Base-by-base conservation (phyloP, 768 basidiomycete genomes). In the Russula compacta region DNA sequence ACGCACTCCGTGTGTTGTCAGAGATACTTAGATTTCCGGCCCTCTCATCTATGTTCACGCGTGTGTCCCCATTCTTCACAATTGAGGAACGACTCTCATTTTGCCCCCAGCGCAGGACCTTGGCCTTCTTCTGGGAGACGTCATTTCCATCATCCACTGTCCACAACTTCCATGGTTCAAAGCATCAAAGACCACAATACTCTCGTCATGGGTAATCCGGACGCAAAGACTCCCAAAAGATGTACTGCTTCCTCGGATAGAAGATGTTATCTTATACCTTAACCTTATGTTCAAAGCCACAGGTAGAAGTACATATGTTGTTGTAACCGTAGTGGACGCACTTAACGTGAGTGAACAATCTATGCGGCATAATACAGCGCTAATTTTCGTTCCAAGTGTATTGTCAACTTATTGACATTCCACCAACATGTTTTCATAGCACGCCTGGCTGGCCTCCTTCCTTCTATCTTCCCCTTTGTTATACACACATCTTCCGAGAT, bases 1-100 rank as follows among this genome's bases (percentile, higher is more conserved):
- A 63, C 6, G 61, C 52, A 8, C 61, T 63, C 36, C 46, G 46
- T 19, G 39, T 63, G 14, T 43, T 63, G 47, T 63, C 61, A n/a
- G 61, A 58, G n/a, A 53, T 63, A 42, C 58, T 53, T 39, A 58
- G 56, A 38, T 44, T 63, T 19, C 61, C 61, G 14, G 24, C 39
- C 6, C 51, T 63, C 9, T 58, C 52, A 32, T 58, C 56, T 14
- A 9, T 49, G 15, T 53, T 63, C 52, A 43, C 61, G 21, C 8
- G 61, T 63, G 44, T 33, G 61, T 63, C 12, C 46, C 6, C 3
- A 38, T 43, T 47, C 6, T 10, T 2, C 4, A 35, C 24, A 2
- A 47, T 42, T 1, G 8, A 6, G 9, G 24, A 19, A 14, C 14
- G 6, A 19, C 21, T 1, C 61, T 63, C 21, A 63, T 32, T 9